Conservation (phyloP, 2,329 filamentous ascomycete genomes). For the Septoria linicola region DNA sequence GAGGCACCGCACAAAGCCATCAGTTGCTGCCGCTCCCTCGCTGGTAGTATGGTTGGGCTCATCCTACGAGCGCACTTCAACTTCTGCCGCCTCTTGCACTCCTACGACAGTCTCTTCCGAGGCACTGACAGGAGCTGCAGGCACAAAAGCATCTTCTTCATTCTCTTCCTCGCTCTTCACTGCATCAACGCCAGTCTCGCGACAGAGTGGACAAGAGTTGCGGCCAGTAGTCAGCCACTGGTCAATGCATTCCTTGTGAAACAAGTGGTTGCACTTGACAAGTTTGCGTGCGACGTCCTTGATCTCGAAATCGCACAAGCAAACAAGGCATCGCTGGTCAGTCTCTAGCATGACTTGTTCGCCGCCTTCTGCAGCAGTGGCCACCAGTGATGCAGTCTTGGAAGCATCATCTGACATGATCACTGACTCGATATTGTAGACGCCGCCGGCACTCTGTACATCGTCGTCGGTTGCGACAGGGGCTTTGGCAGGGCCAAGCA, state of each 20-base stretch:
- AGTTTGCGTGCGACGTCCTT: constrained; percentile 62
- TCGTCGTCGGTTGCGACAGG: constrained; percentile 66
- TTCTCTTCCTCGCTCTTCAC: constrained; percentile 33
- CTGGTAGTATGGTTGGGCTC: constrained; percentile 10
- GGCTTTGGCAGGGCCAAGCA: constrained; percentile 66
- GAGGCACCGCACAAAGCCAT: constrained; percentile 11
- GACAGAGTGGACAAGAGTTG: constrained; percentile 63
- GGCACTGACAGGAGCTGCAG: neutral
- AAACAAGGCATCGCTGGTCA: constrained; percentile 62
- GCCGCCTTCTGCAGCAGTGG: constrained; percentile 34
- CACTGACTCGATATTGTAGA: constrained; percentile 53
- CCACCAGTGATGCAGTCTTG: constrained; percentile 35
- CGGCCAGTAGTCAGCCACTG: constrained; percentile 69
- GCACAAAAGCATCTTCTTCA: constrained; percentile 10
- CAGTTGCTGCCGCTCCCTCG: constrained; percentile 5
- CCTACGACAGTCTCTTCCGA: constrained; percentile 4
- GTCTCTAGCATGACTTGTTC: constrained; percentile 36
- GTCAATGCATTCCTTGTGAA: constrained; percentile 68
- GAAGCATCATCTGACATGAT: constrained; percentile 23
- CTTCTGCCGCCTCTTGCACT: constrained; percentile 11
- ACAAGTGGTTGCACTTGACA: constrained; percentile 64
- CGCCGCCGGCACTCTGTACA: constrained; percentile 60
- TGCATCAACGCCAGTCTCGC: constrained; percentile 59
- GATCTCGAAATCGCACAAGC: constrained; percentile 63
- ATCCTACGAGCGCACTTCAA: constrained; percentile 18